A percentile compares a stretch with the other conserved stretches of the same genome.
Conservation (phyloP, 1,284 basidiomycete genomes). For the Laetiporus sulphureus region DNA sequence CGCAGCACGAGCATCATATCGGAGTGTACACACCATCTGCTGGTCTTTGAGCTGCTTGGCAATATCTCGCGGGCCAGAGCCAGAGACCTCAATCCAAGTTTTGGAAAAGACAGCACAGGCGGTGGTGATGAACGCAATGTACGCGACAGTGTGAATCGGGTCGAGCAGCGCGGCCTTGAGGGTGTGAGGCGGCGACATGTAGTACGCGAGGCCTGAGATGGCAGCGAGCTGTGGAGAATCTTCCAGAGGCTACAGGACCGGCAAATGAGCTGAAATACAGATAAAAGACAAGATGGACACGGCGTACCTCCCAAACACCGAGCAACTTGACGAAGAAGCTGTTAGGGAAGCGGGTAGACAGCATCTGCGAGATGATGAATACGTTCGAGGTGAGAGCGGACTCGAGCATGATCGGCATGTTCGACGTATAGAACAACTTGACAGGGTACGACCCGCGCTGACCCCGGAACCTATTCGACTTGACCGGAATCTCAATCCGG, state of each 20-base stretch:
- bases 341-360: conserved; percentile 83
- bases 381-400: conserved; percentile 91
- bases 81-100: conserved; percentile 99
- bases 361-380: conserved; percentile 97
- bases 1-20: not conserved
- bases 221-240: conserved; percentile 91
- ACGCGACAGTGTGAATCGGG: conserved; percentile 90
- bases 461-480: conserved; percentile 93
- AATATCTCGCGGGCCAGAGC: conserved; percentile 90
- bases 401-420: conserved; percentile 99
- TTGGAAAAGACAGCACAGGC: conserved; percentile 98
- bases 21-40: conserved; percentile 65
- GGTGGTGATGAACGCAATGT: conserved; percentile 89
- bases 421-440: conserved; percentile 98
- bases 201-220: conserved; percentile 92
- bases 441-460: conserved; percentile 94
- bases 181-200: conserved; percentile 95
- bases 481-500: conserved; percentile 98
- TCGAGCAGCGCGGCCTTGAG: conserved; percentile 84
- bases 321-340: conserved; percentile 89
- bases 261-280: conserved; percentile 7
- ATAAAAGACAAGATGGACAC: not conserved
- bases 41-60: conserved; percentile 99
- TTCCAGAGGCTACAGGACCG: conserved; percentile 81
- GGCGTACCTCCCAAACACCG: conserved; percentile 92